Conservation (phyloP, 805 yeast species). For the Candida chauliodis region DNA sequence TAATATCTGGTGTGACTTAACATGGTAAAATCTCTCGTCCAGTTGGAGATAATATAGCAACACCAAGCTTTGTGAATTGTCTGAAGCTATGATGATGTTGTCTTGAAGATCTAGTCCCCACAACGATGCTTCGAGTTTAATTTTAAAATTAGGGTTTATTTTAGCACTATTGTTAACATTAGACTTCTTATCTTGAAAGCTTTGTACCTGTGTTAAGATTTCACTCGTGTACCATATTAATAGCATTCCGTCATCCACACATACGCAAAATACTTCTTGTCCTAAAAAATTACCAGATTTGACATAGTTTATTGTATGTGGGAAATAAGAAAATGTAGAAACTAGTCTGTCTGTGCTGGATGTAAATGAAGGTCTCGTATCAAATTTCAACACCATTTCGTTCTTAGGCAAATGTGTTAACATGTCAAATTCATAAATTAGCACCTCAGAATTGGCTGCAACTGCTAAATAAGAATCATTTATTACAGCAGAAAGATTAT, state of each 20-base stretch:
- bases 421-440: conserved; percentile 28
- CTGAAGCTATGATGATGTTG: conserved; percentile 46
- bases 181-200: conserved; percentile 7
- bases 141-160: conserved; percentile 16
- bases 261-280: conserved; percentile 43
- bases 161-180: conserved; percentile 14
- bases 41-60: conserved; percentile 31
- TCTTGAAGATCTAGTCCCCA: conserved; percentile 60
- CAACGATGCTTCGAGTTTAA: conserved; percentile 43
- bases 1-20: conserved; percentile 39
- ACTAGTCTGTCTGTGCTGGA: conserved; percentile 36
- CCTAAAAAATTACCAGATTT: conserved; percentile 34
- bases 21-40: conserved; percentile 25
- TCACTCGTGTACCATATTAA: conserved; percentile 33
- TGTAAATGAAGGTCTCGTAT: conserved; percentile 40
- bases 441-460: conserved; percentile 32
- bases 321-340: conserved; percentile 51
- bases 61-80: conserved; percentile 48
- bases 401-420: conserved; percentile 23
- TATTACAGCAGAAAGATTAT: conserved; percentile 31
- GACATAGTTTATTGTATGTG: conserved; percentile 55
- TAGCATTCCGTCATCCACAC: conserved; percentile 54
- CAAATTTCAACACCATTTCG: conserved; percentile 30
- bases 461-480: conserved; percentile 23
- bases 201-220: conserved; percentile 17